Base-by-base conservation (phyloP, 306 rosid genomes). In the Sicyos baderoa region DNA sequence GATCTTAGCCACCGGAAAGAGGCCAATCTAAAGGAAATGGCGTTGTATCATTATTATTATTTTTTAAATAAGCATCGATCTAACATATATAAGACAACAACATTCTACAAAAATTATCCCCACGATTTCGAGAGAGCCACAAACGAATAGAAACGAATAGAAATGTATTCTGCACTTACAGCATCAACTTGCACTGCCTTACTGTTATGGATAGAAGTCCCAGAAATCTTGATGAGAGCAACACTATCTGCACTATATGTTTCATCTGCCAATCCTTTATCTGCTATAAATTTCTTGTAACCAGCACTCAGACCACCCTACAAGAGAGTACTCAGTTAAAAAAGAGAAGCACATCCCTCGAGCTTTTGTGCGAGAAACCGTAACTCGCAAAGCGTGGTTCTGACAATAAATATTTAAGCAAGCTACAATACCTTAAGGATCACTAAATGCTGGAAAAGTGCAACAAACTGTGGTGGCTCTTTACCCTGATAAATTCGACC, bases 241-340 rank as follows among this genome's bases (percentile, higher is more conserved):
- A 90, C 72, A 77, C 77, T 56, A 54, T 94, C 99, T 27, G 78
- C 72, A 15, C 84, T 72, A 77, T 88, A 90, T 44, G 91, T 86
- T 79, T 88, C 97, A 81, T 94, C 96, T 5, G 71, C 62, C 81
- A 85, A 76, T 63, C 88, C 88, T 80, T 86, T 90, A 23, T 86
- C 95, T 4, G 86, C 85, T 74, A 88, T 49, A 32, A 64, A 42
- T 5, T 85, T 90, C 82, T 86, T 88, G 82, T 88, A 90, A 60
- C 96, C 96, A 62, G 90, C 81, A 80, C 97, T 94, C 84, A 90
- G 66, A 63, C 99, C 97, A 71, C 99, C 99, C 99, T 93, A 76
- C 73, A 80, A 80, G 29, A 29, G 74, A 49, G 45, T 32, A 27
- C 35, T 54, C 60, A 48, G 42, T n/a, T 47, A 45, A 32, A 60